Conservation (phyloP, 306 rosid genomes). For the Glycine tomentella region DNA sequence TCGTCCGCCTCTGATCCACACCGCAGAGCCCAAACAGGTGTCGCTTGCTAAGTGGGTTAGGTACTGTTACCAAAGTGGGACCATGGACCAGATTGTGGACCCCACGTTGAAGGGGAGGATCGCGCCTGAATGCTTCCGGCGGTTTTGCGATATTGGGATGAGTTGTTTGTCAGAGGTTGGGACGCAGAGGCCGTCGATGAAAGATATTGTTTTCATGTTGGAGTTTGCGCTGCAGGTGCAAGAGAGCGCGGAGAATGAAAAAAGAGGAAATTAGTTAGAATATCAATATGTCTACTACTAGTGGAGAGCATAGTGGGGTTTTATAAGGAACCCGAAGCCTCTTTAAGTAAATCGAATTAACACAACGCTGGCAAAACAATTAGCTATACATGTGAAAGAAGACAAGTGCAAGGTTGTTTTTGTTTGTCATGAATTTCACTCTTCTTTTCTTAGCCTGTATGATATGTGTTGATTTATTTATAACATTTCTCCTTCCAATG, state of each 20-base stretch:
- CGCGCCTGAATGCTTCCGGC: constrained; percentile 41
- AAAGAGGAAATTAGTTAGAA: constrained; percentile 8
- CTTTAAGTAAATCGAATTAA: no score
- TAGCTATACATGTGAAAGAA: no score
- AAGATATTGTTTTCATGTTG: constrained; percentile 59
- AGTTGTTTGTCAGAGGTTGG: constrained; percentile 65
- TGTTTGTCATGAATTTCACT: no score
- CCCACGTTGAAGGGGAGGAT: constrained; percentile 52
- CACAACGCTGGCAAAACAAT: no score
- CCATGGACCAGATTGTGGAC: constrained; percentile 53
- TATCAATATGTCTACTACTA: background rate
- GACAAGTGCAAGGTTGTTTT: no score
- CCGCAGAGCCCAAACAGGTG: constrained; percentile 37
- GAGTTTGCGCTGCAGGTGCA: constrained; percentile 63
- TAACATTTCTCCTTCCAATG: no score
- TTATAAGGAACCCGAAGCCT: no score
- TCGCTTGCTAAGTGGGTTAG: constrained; percentile 58
- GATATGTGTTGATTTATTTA: no score
- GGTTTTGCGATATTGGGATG: constrained; percentile 48
- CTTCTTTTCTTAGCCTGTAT: no score
- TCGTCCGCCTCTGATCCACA: constrained; percentile 50
- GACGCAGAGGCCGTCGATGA: constrained; percentile 61
- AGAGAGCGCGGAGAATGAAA: constrained; percentile 48
- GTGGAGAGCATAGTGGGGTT: no score
- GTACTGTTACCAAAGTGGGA: constrained; percentile 36